Evolutionary conservation across 1,284 basidiomycete genomes (phyloP).

Genomic region (Irpex sp.): DNA sequence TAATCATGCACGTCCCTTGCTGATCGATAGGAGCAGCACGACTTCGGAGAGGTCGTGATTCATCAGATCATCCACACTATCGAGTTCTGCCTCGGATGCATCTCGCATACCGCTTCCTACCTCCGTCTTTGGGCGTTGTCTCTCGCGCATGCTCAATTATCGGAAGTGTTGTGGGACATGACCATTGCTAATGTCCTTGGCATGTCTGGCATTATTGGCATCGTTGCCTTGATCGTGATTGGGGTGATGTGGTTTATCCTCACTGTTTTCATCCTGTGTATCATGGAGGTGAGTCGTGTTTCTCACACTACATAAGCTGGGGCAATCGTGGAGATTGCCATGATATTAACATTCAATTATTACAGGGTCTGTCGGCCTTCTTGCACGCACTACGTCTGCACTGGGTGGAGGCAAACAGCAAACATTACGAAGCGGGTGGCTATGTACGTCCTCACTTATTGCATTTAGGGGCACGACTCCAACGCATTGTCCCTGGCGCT

Average conservation of each 20-base stretch:
- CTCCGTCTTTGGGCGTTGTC: conserved; percentile 98
- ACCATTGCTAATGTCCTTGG: conserved; percentile 63
- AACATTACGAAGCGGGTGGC: conserved; percentile 91
- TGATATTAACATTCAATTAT: conserved; percentile 15
- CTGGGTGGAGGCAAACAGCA: conserved; percentile 98
- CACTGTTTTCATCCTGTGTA: conserved; percentile 79
- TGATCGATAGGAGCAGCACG: conserved; percentile 62
- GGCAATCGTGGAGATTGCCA: conserved; percentile 4
- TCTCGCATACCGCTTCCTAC: conserved; percentile 99
- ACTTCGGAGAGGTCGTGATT: conserved; percentile 93
- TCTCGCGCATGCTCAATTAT: conserved; percentile 95
- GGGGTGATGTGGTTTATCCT: conserved; percentile 80
- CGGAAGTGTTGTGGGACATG: conserved; percentile 93
- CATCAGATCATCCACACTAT: conserved; percentile 98
- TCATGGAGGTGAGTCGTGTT: conserved; percentile 81
- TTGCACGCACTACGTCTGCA: conserved; percentile 95
- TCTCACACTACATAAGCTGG: background rate
- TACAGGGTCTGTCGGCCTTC: conserved; percentile 88
- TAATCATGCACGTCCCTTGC: conserved; percentile 10
- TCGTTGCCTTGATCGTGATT: conserved; percentile 61
- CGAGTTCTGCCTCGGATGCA: conserved; percentile 97
- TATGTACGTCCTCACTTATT: conserved; percentile 56
- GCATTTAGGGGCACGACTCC: background rate
- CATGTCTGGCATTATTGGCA: conserved; percentile 52
- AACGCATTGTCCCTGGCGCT: conserved; percentile 26